Conservation (phyloP, 2,329 filamentous ascomycete genomes). For the Aureobasidium pullulans region DNA sequence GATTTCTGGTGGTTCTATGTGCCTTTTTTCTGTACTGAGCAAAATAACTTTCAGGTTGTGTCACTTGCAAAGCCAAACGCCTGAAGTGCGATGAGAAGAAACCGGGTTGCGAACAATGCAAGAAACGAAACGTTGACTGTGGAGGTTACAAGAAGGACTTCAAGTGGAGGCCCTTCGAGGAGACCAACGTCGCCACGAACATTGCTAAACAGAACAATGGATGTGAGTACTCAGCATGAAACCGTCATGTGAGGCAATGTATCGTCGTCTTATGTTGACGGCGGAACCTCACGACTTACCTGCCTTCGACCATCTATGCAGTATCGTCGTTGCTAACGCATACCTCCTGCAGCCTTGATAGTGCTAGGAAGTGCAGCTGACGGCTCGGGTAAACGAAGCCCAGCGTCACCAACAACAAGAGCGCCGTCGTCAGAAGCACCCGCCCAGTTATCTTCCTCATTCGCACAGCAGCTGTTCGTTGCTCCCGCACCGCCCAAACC, state of each 20-base stretch:
- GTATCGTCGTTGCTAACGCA: not conserved
- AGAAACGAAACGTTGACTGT: constrained; percentile 56
- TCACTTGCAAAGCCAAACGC: constrained; percentile 66
- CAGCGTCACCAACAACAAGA: not conserved
- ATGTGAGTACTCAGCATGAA: constrained; percentile 14
- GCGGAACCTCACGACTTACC: not conserved
- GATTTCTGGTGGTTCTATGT: not conserved
- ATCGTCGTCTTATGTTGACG: not conserved
- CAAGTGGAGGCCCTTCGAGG: constrained; percentile 66
- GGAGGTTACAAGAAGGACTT: constrained; percentile 70
- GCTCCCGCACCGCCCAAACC: not conserved
- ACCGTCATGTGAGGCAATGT: not conserved
- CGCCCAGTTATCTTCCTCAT: not conserved
- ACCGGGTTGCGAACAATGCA: constrained; percentile 59
- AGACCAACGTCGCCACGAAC: constrained; percentile 48
- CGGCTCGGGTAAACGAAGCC: not conserved
- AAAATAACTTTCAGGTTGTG: constrained; percentile 48
- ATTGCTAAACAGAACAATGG: constrained; percentile 41
- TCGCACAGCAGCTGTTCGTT: constrained; percentile 9
- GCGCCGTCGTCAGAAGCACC: not conserved
- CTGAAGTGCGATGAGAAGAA: constrained; percentile 69
- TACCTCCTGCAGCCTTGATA: not conserved
- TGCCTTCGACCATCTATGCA: not conserved
- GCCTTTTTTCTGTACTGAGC: constrained; percentile 16
- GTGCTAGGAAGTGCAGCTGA: not conserved